Base-by-base conservation (phyloP, 352 stramenopile genomes). In the Phytophthora citrophthora region DNA sequence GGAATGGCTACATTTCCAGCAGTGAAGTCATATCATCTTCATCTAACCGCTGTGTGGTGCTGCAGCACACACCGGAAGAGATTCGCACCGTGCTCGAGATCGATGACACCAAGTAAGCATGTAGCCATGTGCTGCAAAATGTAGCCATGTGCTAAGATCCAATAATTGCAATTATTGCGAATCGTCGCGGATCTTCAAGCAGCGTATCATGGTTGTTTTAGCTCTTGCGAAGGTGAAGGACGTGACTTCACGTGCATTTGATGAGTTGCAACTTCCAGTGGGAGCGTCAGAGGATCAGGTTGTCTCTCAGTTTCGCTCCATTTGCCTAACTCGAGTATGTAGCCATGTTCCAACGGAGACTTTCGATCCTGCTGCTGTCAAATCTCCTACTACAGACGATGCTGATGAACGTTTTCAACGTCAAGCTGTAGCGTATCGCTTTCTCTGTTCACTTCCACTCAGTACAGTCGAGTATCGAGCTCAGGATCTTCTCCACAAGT, bases 41-140 rank as follows among this genome's bases (percentile, higher is more conserved):
- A 0, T 49, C 56, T 3, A 67, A 39, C 32, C 68, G 59, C 10
- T 61, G 59, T 34, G 70, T 76, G 3, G 72, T 81, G 31, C 52
- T 92, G n/a, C 64, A 72, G 18, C 83, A 89, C 65, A 81, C 83
- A 38, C 77, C 80, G 8, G 70, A 86, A 27, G 75, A 90, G 54
- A 72, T 92, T 9, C 78, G 79, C 18, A 89, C 79, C 0, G 68
- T 89, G 31, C 67, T 92, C 7, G 83, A 92, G 44, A 70, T 89
- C 39, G 81, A 88, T 18, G 83, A 72, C n/a, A 41, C 9, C 43
- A 64, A 62, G 57, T 64, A 58, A 15, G 49, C 24, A 31, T 24
- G 32, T 54, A 54, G 27, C 52, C 57, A 47, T 43, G 57, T 54
- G 52, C 27, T 59, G 51, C 47, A 20, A 10, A 27, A 34, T 53